phyloP scores from a whole-genome alignment of 352 stramenopile genomes.

The Pythium rishiriense region DNA sequence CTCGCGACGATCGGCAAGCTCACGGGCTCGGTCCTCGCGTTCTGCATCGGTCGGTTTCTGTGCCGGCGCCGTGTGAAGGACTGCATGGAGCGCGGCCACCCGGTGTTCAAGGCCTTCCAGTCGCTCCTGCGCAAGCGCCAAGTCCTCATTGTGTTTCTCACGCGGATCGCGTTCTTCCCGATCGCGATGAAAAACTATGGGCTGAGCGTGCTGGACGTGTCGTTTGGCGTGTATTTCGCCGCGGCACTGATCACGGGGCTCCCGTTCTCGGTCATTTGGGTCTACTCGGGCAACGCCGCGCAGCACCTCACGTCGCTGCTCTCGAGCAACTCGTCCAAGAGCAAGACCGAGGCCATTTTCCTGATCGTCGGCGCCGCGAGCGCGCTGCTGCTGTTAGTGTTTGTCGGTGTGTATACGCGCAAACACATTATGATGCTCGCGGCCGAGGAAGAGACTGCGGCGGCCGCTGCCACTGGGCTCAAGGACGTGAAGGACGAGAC shows the following conservation, averaged over 20 bases:
- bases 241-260: conserved; percentile 67
- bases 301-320: conserved; percentile 59
- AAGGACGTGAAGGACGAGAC: conserved; percentile 3
- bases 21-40: conserved; percentile 63
- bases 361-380: conserved; percentile 56
- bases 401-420: conserved; percentile 69
- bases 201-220: conserved; percentile 76
- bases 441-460: conserved; percentile 44
- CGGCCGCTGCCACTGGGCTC: background rate
- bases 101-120: conserved; percentile 69
- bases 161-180: conserved; percentile 76
- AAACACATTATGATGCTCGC: conserved; percentile 62
- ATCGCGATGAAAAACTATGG: conserved; percentile 89
- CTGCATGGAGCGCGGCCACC: conserved; percentile 75
- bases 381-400: conserved; percentile 53
- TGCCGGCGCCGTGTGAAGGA: conserved; percentile 56
- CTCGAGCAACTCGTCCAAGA: conserved; percentile 36
- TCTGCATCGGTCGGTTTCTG: conserved; percentile 67
- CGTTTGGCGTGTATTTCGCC: conserved; percentile 62
- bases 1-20: conserved; percentile 70
- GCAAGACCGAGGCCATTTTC: conserved; percentile 53
- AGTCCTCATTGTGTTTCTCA: conserved; percentile 80
- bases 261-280: conserved; percentile 75
- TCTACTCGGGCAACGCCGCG: conserved; percentile 71
- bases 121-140: conserved; percentile 55